Conservation (phyloP, 257 asterid genomes). For the Solanum raphanifolium region DNA sequence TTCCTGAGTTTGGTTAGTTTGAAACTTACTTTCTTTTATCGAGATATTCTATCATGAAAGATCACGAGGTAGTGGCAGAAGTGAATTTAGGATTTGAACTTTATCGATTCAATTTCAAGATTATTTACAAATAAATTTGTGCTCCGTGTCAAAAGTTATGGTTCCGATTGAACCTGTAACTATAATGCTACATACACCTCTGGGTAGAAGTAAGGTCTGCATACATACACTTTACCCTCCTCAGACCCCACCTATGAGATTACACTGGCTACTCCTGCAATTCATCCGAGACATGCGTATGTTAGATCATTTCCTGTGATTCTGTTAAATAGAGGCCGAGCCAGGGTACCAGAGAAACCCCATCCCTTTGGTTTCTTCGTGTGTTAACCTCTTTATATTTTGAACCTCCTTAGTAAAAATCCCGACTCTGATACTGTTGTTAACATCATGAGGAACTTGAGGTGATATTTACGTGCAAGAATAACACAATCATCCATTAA, state of each 20-base stretch:
- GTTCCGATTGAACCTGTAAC: background rate
- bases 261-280: too few species aligned
- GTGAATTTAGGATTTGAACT: too few species aligned
- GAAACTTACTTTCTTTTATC: background rate
- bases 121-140: too few species aligned
- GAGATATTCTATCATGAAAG: too few species aligned
- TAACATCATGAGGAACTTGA: background rate
- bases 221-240: too few species aligned
- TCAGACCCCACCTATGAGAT: too few species aligned
- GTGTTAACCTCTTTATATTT: background rate
- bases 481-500: background rate
- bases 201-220: background rate
- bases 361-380: background rate
- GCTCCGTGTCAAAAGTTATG: background rate
- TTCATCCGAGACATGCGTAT: too few species aligned
- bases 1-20: conserved; percentile 61
- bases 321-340: too few species aligned
- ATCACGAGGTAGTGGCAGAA: too few species aligned
- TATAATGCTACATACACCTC: background rate
- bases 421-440: background rate
- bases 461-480: background rate
- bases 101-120: too few species aligned
- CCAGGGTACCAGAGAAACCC: too few species aligned
- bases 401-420: background rate
- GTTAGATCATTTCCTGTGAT: too few species aligned